These are phyloP conservation scores for Blastocystis sp. DNA, from an alignment of 352 stramenopile genomes.

Conservation along the genomic window DNA sequence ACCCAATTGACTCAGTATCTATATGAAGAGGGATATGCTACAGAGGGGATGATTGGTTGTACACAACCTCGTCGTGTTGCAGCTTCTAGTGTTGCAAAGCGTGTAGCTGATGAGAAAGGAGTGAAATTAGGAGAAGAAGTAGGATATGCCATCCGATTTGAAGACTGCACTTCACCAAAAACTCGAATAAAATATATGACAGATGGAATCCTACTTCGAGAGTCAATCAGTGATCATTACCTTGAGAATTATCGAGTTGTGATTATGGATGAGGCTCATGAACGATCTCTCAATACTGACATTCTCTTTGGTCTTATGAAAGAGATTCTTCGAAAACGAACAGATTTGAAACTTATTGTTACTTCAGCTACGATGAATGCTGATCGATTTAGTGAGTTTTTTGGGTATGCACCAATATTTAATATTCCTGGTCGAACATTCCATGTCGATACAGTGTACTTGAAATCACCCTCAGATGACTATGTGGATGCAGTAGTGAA, in stretches of 20 bases:
- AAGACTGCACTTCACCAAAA: conserved; percentile 83
- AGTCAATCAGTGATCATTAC: conserved; percentile 81
- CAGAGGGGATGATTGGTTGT: conserved; percentile 84
- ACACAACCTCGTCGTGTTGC: conserved; percentile 94
- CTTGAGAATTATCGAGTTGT: conserved; percentile 78
- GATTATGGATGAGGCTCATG: conserved; percentile 88
- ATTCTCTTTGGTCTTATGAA: conserved; percentile 84
- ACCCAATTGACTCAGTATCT: conserved; percentile 89
- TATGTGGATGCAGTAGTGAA: conserved; percentile 95
- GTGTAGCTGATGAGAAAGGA: conserved; percentile 92
- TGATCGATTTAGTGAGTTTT: conserved; percentile 91
- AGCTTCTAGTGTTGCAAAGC: conserved; percentile 94
- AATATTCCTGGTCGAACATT: conserved; percentile 83
- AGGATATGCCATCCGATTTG: conserved; percentile 84
- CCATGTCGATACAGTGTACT: conserved; percentile 76
- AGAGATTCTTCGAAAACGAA: conserved; percentile 78
- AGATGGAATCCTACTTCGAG: conserved; percentile 79
- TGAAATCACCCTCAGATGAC: conserved; percentile 87
- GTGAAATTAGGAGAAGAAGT: conserved; percentile 81
- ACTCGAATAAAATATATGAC: conserved; percentile 95
- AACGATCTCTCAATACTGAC: conserved; percentile 85
- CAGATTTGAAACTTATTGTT: conserved; percentile 81
- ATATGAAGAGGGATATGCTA: conserved; percentile 79
- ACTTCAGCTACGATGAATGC: conserved; percentile 91
- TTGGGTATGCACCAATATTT: conserved; percentile 87